Percentiles rank a stretch among this genome's conserved stretches.
phyloP scores from a whole-genome alignment of 352 stramenopile genomes.

The Pythium coloratum region DNA sequence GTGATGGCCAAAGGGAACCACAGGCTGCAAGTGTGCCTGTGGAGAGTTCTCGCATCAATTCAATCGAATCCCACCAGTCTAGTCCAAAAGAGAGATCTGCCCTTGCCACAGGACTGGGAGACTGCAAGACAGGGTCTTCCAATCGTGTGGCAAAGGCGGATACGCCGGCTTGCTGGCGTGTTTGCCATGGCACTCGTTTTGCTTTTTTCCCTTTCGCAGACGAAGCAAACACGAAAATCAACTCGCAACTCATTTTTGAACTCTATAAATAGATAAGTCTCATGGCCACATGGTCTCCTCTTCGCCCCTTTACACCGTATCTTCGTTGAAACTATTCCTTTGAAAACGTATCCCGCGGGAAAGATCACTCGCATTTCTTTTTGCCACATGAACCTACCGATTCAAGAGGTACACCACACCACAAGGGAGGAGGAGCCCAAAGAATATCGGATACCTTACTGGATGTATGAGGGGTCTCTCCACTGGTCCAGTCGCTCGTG shows the following conservation, averaged over 20 bases:
- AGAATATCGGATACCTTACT: background rate
- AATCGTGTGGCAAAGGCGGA: no score
- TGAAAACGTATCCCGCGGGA: background rate
- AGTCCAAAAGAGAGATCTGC: no score
- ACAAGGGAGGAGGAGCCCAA: background rate
- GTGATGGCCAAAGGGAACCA: no score
- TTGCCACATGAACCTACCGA: background rate
- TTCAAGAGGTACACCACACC: no score
- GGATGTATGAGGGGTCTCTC: background rate
- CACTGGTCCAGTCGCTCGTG: background rate
- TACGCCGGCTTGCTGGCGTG: no score
- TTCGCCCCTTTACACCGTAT: background rate
- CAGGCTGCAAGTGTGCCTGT: no score
- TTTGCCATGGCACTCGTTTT: no score
- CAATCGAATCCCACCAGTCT: no score
- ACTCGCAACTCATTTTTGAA: background rate
- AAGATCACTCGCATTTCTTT: background rate
- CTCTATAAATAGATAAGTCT: background rate
- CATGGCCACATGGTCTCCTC: background rate
- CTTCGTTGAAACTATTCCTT: background rate
- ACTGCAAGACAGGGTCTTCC: no score
- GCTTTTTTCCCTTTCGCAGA: background rate
- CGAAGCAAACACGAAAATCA: background rate
- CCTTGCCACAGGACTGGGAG: no score
- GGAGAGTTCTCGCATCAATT: no score